Conservation (phyloP, 1,284 basidiomycete species). For the Ceratobasidium theobromae region DNA sequence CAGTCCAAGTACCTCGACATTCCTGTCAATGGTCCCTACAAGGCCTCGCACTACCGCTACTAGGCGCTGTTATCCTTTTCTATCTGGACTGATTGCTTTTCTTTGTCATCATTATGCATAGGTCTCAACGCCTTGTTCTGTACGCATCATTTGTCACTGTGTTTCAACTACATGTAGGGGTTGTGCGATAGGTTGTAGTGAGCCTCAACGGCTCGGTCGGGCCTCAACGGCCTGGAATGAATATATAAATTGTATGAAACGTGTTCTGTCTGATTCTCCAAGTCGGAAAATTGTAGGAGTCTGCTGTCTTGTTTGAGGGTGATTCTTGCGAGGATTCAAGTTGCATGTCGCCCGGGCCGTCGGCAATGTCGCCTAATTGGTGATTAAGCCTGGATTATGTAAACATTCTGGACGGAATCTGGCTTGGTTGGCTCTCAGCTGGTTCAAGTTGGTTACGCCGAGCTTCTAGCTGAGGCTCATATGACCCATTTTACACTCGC, state of each 20-base stretch:
- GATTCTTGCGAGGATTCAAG: slow-evolving; percentile 27
- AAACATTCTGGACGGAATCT: neutral
- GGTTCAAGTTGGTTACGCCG: slow-evolving; percentile 18
- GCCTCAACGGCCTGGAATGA: slow-evolving; percentile 30
- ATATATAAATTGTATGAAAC: neutral
- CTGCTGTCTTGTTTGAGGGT: neutral
- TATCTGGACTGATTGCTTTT: slow-evolving; percentile 22
- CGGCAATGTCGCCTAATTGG: neutral
- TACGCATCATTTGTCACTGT: slow-evolving; percentile 29
- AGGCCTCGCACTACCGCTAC: slow-evolving; percentile 79
- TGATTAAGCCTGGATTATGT: slow-evolving; percentile 13
- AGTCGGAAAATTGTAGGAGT: neutral
- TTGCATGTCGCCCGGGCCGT: slow-evolving; percentile 20
- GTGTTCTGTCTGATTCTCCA: neutral
- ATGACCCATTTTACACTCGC: slow-evolving; percentile 4
- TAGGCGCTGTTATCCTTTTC: slow-evolving; percentile 41
- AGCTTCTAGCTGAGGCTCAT: slow-evolving; percentile 24
- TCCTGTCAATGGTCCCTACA: slow-evolving; percentile 89
- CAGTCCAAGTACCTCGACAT: slow-evolving; percentile 95
- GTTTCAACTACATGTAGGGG: slow-evolving; percentile 33
- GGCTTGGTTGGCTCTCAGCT: slow-evolving; percentile 17
- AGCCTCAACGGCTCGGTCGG: slow-evolving; percentile 30
- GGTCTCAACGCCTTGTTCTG: slow-evolving; percentile 32
- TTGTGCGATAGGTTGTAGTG: slow-evolving; percentile 32
- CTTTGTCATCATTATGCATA: slow-evolving; percentile 24